Conservation (phyloP, 163 green algal species). For the Chlamydomonas reinhardtii region DNA sequence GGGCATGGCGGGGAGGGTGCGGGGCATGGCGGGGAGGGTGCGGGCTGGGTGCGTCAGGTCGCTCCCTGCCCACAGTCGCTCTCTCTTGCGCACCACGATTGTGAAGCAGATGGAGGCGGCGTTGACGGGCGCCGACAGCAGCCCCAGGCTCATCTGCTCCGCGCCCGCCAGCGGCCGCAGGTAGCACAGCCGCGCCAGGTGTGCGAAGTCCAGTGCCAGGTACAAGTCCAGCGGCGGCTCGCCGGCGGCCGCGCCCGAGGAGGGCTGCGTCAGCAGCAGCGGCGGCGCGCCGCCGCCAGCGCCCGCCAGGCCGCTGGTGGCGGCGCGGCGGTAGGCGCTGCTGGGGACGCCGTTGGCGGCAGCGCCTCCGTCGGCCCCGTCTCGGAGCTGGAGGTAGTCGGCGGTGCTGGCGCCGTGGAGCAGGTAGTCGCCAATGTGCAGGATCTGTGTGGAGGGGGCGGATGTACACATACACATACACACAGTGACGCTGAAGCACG, state of each 20-base stretch:
- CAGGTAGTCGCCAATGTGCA: constrained; percentile 40
- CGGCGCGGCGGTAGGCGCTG: no score
- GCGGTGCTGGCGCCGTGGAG: not conserved
- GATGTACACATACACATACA: no score
- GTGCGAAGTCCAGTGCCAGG: constrained; percentile 46
- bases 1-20: no score
- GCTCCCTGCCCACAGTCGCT: no score
- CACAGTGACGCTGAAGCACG: constrained; percentile 4
- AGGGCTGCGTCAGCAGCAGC: no score
- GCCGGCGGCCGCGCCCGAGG: no score
- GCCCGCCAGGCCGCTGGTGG: no score
- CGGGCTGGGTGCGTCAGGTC: no score
- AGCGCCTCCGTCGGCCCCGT: no score
- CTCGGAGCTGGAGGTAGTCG: no score
- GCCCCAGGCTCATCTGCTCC: constrained; percentile 34
- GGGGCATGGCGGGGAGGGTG: no score
- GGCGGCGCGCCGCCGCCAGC: no score
- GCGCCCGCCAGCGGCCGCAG: constrained; percentile 18
- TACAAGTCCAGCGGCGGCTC: constrained; percentile 34
- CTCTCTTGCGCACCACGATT: not conserved
- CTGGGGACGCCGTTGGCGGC: not conserved
- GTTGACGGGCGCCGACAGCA: constrained; percentile 39
- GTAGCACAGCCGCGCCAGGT: constrained; percentile 28
- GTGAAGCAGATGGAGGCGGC: constrained; percentile 40
- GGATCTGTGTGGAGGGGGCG: constrained; percentile 23